These are phyloP conservation scores for Saccharomycopsis microspora DNA, from an alignment of 805 yeast genomes.

Conservation along the genomic window DNA sequence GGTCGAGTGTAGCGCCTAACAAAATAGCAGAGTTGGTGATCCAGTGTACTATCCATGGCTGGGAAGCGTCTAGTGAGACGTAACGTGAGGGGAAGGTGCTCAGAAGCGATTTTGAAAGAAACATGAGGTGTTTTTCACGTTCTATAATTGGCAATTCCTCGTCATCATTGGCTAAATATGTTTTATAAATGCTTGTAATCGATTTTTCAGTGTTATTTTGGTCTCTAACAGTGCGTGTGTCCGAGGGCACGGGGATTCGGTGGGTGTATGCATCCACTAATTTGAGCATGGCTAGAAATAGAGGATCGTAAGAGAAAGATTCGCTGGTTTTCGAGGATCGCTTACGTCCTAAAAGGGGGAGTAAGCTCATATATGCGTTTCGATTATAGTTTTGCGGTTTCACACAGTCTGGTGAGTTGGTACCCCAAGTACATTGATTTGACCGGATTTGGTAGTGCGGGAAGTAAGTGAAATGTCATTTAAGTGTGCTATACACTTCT, in stretches of 20 bases:
- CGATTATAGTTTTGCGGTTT: no score
- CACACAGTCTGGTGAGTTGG: no score
- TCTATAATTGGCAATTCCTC: constrained; percentile 12
- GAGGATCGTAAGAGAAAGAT: constrained; percentile 18
- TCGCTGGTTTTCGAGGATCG: constrained; percentile 1
- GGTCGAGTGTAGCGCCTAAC: constrained; percentile 23
- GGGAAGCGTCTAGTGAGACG: constrained; percentile 70
- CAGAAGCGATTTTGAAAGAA: constrained; percentile 24
- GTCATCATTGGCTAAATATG: constrained; percentile 22
- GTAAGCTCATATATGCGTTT: not conserved
- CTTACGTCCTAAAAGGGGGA: constrained; percentile 8
- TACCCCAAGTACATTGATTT: no score
- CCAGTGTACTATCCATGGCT: constrained; percentile 90
- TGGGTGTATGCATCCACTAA: not conserved
- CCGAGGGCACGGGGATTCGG: constrained; percentile 18
- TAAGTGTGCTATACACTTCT: no score
- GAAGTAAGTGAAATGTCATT: no score
- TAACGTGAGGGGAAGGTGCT: constrained; percentile 39
- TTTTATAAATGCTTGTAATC: not conserved
- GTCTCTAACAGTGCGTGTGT: constrained; percentile 25
- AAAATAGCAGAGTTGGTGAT: constrained; percentile 41
- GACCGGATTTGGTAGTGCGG: no score
- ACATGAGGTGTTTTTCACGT: constrained; percentile 18
- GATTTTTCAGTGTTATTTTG: constrained; percentile 21
- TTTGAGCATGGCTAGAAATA: constrained; percentile 6